A percentile compares a stretch with the other conserved stretches of the same genome.
phyloP scores from a whole-genome alignment of 257 asterid genomes.

The Solanum rostratum region DNA sequence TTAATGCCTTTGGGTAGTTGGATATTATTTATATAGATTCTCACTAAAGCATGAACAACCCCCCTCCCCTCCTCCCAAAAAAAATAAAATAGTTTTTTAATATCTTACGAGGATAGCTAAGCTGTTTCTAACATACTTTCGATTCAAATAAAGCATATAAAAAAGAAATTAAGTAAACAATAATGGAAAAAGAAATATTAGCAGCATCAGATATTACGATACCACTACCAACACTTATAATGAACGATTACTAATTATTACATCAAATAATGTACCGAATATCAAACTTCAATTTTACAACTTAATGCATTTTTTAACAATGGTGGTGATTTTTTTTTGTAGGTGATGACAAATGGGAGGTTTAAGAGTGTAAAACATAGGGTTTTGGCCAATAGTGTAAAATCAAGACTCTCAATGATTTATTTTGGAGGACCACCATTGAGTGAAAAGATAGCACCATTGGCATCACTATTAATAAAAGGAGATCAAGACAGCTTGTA shows the following conservation, averaged over 20 bases:
- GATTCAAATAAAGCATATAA: too few relatives aligned
- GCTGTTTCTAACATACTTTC: too few relatives aligned
- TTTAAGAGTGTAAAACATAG: slow-evolving; percentile 28
- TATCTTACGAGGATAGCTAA: too few relatives aligned
- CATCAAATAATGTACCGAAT: not conserved
- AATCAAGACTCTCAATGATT: slow-evolving; percentile 30
- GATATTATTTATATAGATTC: not conserved
- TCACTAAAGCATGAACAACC: not conserved
- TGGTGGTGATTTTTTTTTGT: not conserved
- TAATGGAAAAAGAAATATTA: too few relatives aligned
- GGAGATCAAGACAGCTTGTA: slow-evolving; percentile 24
- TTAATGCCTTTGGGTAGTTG: not conserved
- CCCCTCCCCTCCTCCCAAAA: too few relatives aligned
- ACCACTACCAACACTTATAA: not conserved
- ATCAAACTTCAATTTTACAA: not conserved
- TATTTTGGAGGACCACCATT: slow-evolving; percentile 36
- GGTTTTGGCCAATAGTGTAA: slow-evolving; percentile 13
- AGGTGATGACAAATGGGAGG: slow-evolving; percentile 37
- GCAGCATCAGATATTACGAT: too few relatives aligned
- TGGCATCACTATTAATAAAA: slow-evolving; percentile 16
- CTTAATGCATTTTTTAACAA: not conserved
- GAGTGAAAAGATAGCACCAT: slow-evolving; percentile 27
- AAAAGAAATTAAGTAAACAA: too few relatives aligned
- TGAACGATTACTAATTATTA: not conserved
- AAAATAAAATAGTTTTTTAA: too few relatives aligned